These are phyloP conservation scores for Ilyonectria robusta DNA, from an alignment of 2,329 filamentous ascomycete species.

Conservation along the genomic window DNA sequence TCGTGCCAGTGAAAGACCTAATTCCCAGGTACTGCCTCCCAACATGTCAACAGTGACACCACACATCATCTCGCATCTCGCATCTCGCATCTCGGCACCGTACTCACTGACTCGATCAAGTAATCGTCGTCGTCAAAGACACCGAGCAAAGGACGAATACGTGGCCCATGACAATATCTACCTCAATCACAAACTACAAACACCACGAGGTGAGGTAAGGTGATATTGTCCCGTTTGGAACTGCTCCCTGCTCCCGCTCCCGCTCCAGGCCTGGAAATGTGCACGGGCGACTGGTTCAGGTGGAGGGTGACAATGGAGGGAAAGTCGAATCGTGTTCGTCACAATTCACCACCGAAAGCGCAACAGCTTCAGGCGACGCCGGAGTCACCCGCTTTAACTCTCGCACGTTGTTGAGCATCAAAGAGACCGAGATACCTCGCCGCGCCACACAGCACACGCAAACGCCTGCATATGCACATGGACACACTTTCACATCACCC, in stretches of 20 bases:
- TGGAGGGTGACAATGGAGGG: conserved; percentile 10
- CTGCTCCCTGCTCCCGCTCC: conserved; percentile 16
- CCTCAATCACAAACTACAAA: conserved; percentile 14
- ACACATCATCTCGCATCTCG: conserved; percentile 1
- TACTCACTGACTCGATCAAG: not conserved
- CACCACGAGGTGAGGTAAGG: conserved; percentile 18
- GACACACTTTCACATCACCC: conserved; percentile 15
- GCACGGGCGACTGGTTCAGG: conserved; percentile 27
- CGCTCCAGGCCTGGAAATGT: conserved; percentile 14
- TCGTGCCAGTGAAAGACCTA: conserved; percentile 8
- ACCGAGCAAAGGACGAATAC: not conserved
- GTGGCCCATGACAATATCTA: conserved; percentile 6
- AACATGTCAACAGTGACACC: conserved; percentile 6
- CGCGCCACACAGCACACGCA: conserved; percentile 16
- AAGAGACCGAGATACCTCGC: conserved; percentile 4
- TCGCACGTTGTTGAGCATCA: conserved; percentile 5
- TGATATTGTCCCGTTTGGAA: conserved; percentile 10
- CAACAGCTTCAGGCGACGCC: conserved; percentile 13
- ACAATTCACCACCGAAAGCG: conserved; percentile 13
- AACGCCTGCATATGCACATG: conserved; percentile 23
- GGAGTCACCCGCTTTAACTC: conserved; percentile 13
- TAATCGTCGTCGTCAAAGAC: not conserved
- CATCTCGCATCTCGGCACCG: conserved; percentile 1
- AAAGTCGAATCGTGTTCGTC: conserved; percentile 9
- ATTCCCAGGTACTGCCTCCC: not conserved